Evolutionary conservation across 345 rosid genomes (phyloP).

Genomic region (Melaleuca quinquenervia): DNA sequence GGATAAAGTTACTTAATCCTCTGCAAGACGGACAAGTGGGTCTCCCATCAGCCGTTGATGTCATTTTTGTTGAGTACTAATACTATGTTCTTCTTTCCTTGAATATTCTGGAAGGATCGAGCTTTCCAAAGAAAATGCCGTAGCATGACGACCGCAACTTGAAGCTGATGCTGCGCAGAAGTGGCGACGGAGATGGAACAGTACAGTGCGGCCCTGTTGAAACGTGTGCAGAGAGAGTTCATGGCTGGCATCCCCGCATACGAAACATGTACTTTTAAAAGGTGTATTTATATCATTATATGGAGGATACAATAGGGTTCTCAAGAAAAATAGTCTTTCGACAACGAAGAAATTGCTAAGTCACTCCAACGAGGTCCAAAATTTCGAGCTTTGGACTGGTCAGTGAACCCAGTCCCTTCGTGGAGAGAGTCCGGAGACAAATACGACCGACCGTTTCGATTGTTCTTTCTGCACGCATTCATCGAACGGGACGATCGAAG

Average conservation of each 20-base stretch:
- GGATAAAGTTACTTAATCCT: neutral
- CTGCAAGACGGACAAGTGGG: neutral
- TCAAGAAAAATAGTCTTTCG: neutral
- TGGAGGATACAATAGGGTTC: neutral
- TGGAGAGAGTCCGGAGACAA: neutral
- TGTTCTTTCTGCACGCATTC: neutral
- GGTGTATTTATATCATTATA: too few relatives aligned
- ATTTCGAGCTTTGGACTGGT: neutral
- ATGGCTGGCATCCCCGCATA: neutral
- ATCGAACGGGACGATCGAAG: neutral
- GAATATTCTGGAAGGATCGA: neutral
- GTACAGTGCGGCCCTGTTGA: neutral
- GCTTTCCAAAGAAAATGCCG: neutral
- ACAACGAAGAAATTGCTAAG: neutral
- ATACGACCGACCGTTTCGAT: too few relatives aligned
- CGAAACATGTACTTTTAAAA: neutral
- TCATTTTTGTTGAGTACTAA: neutral
- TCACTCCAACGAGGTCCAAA: neutral
- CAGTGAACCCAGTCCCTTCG: neutral
- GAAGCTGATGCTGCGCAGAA: neutral
- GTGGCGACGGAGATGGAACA: neutral
- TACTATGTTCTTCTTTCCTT: neutral
- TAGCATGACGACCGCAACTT: neutral
- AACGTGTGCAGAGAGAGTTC: neutral
- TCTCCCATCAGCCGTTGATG: neutral